Evolutionary conservation across 2,329 filamentous ascomycete genomes (phyloP), one percentile per base, ranked within the genome.

Genomic region (Gremmenia infestans): DNA sequence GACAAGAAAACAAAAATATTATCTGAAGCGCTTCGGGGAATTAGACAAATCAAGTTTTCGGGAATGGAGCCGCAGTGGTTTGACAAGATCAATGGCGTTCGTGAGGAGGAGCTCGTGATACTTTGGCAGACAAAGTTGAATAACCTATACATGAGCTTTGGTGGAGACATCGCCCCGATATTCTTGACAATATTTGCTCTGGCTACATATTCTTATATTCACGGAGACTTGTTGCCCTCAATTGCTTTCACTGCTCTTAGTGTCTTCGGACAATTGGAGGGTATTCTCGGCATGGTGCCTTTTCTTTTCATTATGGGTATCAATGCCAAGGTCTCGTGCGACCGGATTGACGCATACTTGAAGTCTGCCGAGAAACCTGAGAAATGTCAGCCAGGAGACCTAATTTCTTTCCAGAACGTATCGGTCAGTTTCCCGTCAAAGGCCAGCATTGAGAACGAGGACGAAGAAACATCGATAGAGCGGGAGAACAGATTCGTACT

Each of bases 31-130:
- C 73, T 92, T 0, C 80, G 87, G 60, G 88, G 88, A 7, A 91
- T 92, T 60, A 81, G 88, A 1, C 89, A 92, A 68, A 89, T 92
- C 72, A 92, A 92, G 67, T 91, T 92, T 63, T 87, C 87, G 0
- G 88, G 88, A 1, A 72, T 89, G 2, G 89, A 92, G 69, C 72
- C 75, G 28, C 81, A 88, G 63, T 92, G 88, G 88, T 82, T 89
- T 68, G 75, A 78, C 17, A 86, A 84, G 58, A 88, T 92, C 66
- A 70, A 78, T 59, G 69, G 78, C 60, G 80, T 84, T n/a, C 78
- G 89, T 63, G 80, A 86, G 50, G 79, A 78, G 39, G 88, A 92
- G 67, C 78, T 92, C 4, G 70, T 72, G 2, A 81, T 80, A 15
- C 77, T 89, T 25, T 88, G 86, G 81, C 75, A 75, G 28, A 53